Base-by-base conservation (phyloP, 805 yeast species). In the Metschnikowia aberdeeniae region DNA sequence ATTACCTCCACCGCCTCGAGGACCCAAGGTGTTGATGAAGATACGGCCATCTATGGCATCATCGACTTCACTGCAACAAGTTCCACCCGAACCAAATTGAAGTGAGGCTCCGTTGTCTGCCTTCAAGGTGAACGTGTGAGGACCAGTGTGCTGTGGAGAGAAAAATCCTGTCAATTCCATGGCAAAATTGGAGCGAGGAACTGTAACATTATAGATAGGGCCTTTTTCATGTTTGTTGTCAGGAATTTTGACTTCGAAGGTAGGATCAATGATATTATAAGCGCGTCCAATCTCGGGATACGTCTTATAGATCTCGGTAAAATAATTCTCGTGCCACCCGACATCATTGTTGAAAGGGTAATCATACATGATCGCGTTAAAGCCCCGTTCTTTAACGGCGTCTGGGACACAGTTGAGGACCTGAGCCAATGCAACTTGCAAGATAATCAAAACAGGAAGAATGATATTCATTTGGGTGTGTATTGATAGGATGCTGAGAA, bases 41-140 rank as follows among this genome's bases (percentile, higher is more conserved):
- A 44, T 33, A 14, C 24, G 33, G 3, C 45, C 49, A 20, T 27
- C 36, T 2, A 40, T 36, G 14, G 32, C 36, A 3, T 42, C 47
- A 6, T 42, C 30, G 1, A 47, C 47, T 22, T 43, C 46, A 40
- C 45, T 42, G 44, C 54, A 50, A 29, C 54, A 50, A 2, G 42
- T 17, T 7, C 36, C 27, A 4, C 49, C 54, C 3, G 32, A 33
- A 13, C 44, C 40, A n/a, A 50, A 40, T 10, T 45, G 47, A 27
- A 50, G 34, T 3, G 48, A 43, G 4, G 45, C 54, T 22, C 54
- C 54, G 19, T 50, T 48, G 19, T 50, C 54, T 7, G 52, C 42
- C 10, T 17, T n/a, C 11, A 47, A 28, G 11, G 40, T 36, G 31
- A 50, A 47, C 6, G 36, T 38, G 45, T 50, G 45, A 9, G 12